Evolutionary conservation across 1,284 basidiomycete genomes (phyloP), one percentile per base, ranked within the genome.

Genomic region (Cutaneotrichosporon sp.): DNA sequence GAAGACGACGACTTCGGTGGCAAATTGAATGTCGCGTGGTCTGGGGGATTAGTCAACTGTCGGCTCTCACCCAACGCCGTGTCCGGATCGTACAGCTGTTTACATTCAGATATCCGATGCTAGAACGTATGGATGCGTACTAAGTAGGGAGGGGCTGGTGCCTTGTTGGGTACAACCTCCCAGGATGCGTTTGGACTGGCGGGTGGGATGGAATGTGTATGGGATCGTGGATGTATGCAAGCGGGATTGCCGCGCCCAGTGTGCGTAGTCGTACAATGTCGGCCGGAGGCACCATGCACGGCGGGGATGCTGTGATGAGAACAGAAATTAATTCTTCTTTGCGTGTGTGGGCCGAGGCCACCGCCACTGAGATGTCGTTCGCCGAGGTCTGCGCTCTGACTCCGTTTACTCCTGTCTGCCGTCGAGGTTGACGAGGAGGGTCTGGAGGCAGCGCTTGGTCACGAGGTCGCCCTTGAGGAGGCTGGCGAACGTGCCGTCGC

Each of bases 391-490:
- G n/a, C n/a, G n/a, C n/a, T n/a, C n/a, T n/a, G n/a, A n/a, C n/a
- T n/a, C n/a, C n/a, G 41, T 20, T 50, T 60, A 64, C 49, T 78
- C 77, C 39, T 70, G 70, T 33, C 76, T 71, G 57, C 80, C 78
- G 52, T 76, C 76, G 44, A 99, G 81, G 74, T 98, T 97, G 75
- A 90, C 87, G 60, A 98, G 81, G 37, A 99, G 81, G 24, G 92
- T 97, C 27, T 90, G 90, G 57, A 99, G 81, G 76, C 94, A 98
- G 64, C 92, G 84, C 77, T 94, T 94, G 31, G 91, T 94, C 60
- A 94, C 91, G 83, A 93, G 88, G 69, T 97, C 92, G 47, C 90
- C 90, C 82, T 93, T 96, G 67, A 97, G 82, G 61, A 97, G 79
- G 45, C 84, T 83, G 48, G 83, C 85, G 70, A 99, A 99, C 0